These are phyloP conservation scores for Galerina sulciceps DNA, from an alignment of 768 basidiomycete genomes.

Conservation along the genomic window DNA sequence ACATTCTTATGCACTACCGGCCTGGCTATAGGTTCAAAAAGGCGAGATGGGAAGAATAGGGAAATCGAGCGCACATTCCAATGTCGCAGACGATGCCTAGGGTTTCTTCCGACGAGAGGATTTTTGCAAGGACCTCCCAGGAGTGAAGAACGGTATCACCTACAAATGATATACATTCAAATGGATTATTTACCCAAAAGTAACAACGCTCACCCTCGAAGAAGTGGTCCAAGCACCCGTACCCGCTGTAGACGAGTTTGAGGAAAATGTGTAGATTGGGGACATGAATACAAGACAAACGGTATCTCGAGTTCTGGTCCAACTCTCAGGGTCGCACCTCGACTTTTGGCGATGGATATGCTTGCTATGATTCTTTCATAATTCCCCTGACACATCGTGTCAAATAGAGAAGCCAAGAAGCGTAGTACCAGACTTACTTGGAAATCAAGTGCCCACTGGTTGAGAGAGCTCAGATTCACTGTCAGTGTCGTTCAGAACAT, in stretches of 20 bases:
- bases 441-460: conserved; percentile 98
- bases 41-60: background rate
- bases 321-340: conserved; percentile 89
- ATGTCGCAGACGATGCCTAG: conserved; percentile 93
- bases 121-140: conserved; percentile 96
- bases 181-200: background rate
- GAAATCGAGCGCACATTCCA: conserved; percentile 76
- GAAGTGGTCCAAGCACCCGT: conserved; percentile 98
- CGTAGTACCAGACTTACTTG: conserved; percentile 53
- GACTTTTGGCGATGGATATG: conserved; percentile 84
- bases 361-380: conserved; percentile 88
- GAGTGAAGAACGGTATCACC: conserved; percentile 97
- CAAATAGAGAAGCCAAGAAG: background rate
- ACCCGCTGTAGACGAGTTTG: conserved; percentile 61
- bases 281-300: conserved; percentile 38
- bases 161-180: conserved; percentile 30
- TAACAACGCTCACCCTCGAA: conserved; percentile 71
- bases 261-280: background rate
- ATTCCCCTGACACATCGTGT: conserved; percentile 71
- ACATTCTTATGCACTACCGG: conserved; percentile 98
- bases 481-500: background rate
- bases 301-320: conserved; percentile 98
- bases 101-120: conserved; percentile 78
- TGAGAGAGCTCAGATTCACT: conserved; percentile 70
- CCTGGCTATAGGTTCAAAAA: conserved; percentile 48